Base-by-base conservation (phyloP, 108 stramenopile species). In the Cyclotella atomus region DNA sequence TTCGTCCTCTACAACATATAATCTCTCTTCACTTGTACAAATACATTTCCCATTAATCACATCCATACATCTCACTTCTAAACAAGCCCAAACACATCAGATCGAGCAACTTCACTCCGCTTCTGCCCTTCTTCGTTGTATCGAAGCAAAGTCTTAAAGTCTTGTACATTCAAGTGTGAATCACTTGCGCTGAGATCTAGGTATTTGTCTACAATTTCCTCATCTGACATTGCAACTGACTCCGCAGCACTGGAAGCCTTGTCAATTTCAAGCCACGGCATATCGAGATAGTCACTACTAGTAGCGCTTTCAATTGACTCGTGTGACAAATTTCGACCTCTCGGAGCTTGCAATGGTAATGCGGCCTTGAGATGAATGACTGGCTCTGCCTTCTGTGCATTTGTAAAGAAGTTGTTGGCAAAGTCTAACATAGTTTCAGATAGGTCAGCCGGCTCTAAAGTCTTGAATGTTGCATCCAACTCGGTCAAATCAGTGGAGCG, bases 271-370 rank as follows among this genome's bases (percentile, higher is more conserved):
- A 41, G 38, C 75, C 75, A 76, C 29, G 67, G 67, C 0, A 32
- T 21, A 44, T 57, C 68, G 3, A 43, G 21, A 30, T 47, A 29
- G 9, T 57, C 43, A 25, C 36, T 23, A 14, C 27, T 34, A 35
- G 7, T 54, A 52, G 4, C n/a, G 47, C 33, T 68, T 24, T 68
- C 52, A 2, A 54, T 54, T 2, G 21, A 33, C 32, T 54, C 34
- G n/a, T 25, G 7, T 10, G 52, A 32, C 15, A 43, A 17, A 27
- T 49, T 32, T 38, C 50, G 43, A 38, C 9, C 57, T 38, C 67
- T 62, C 44, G 62, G 44, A 34, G 66, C 41, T 76, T 76, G 68
- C 19, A 76, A 34, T 17, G 75, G 75, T 32, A 75, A 61, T 23
- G 36, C 29, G 15, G 2, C 5, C n/a, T 60, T 60, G 8, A 14